Evolutionary conservation across 1,284 basidiomycete species (phyloP).

Genomic region (Laetiporus sulphureus): DNA sequence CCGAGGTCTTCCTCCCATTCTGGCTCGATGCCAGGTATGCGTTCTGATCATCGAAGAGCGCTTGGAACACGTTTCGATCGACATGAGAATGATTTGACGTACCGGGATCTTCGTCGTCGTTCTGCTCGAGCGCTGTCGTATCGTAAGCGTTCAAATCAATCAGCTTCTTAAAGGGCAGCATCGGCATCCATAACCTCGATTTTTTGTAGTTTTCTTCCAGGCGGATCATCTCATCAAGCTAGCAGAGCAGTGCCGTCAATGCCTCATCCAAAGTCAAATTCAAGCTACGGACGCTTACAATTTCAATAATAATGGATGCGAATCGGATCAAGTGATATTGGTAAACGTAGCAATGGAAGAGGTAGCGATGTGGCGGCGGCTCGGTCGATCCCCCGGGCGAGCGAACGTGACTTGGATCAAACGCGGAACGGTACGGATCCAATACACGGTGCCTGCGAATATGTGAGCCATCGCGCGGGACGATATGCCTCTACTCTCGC

Average conservation of each 20-base stretch:
- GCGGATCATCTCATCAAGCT: conserved; percentile 49
- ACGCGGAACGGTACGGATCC: conserved; percentile 61
- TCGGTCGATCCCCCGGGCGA: conserved; percentile 22
- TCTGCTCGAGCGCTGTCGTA: conserved; percentile 34
- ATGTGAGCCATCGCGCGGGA: conserved; percentile 8
- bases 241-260: no score
- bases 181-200: conserved; percentile 66
- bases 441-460: conserved; percentile 50
- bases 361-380: conserved; percentile 52
- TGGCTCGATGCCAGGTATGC: conserved; percentile 51
- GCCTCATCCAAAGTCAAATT: no score
- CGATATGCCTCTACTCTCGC: conserved; percentile 3
- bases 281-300: conserved; percentile 21
- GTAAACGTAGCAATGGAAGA: conserved; percentile 69
- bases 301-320: conserved; percentile 19
- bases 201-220: conserved; percentile 48
- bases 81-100: conserved; percentile 8
- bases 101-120: conserved; percentile 53
- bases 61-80: no score
- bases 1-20: conserved; percentile 42
- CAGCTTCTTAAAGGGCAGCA: conserved; percentile 32
- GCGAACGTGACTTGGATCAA: conserved; percentile 41
- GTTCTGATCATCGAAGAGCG: no score
- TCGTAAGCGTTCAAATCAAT: conserved; percentile 42
- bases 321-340: conserved; percentile 37